Evolutionary conservation across 2,329 filamentous ascomycete genomes (phyloP), one percentile per base, ranked within the genome.

Genomic region (Aspergillus nomiae): DNA sequence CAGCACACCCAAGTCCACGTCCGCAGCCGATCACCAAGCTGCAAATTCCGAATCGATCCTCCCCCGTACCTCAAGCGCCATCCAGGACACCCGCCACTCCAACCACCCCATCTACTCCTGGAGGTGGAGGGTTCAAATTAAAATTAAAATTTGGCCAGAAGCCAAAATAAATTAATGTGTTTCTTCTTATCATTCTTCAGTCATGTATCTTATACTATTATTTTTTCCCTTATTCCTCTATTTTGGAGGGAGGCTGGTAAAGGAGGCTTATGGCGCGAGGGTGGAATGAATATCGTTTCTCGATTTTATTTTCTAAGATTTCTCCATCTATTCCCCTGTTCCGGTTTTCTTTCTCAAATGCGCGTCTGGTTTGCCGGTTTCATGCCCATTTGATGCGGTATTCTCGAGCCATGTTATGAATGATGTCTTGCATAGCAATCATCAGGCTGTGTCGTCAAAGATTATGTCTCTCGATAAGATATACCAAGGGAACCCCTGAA

Each of bases 131-230:
- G 38, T 65, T 81, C 56, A 82, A 81, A 66, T 67, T 82, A 21
- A 82, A 81, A 68, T 66, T 80, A 58, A 80, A 78, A 60, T 70
- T 80, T 57, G 74, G 73, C 58, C 69, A 72, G 51, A 72, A 74
- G 64, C 66, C 69, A 48, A 75, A 77, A 71, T 76, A 69, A 67
- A 36, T 28, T 63, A 61, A 61, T 51, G 56, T 58, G 28, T 56
- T 30, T 21, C 38, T 41, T 36, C 36, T 26, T 34, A 55, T 38
- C 30, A 51, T 55, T 50, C 45, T 43, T 59, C 61, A 63, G 63
- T 64, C 58, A 24, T 69, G 60, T 67, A 65, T 48, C 58, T 62
- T 66, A 62, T 60, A 64, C 41, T 55, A 61, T 50, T 56, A 6
- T 24, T 61, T 65, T 60, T 61, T 38, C 57, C 14, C 14, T 59